A percentile compares a stretch with the other conserved stretches of the same genome.
Conservation (phyloP, 305 asterid genomes). For the Solanum aculeatissimum region DNA sequence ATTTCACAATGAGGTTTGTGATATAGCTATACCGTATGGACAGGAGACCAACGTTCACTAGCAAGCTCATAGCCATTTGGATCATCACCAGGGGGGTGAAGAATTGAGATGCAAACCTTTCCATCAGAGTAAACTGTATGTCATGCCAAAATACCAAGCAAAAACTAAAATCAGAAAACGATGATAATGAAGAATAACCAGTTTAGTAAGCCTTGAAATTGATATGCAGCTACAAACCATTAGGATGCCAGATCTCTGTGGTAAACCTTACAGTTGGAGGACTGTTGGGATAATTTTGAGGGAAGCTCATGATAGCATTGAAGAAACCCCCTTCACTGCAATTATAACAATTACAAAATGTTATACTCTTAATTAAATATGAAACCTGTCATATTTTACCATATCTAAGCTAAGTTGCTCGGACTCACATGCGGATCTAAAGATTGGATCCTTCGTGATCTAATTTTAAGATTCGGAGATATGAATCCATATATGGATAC, state of each 20-base stretch:
- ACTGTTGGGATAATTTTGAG: conserved; percentile 84
- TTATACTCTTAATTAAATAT: neutral
- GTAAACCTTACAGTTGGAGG: conserved; percentile 96
- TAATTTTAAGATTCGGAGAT: no score
- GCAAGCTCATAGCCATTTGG: conserved; percentile 98
- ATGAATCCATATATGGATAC: no score
- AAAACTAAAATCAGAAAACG: neutral
- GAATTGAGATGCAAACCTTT: conserved; percentile 94
- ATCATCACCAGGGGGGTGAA: conserved; percentile 98
- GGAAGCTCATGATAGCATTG: conserved; percentile 95
- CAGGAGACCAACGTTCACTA: conserved; percentile 98
- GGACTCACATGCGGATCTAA: no score
- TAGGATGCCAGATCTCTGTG: conserved; percentile 98
- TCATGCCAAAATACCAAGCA: conserved; percentile 2
- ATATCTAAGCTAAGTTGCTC: neutral
- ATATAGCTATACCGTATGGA: conserved; percentile 68
- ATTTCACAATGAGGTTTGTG: neutral
- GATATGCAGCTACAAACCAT: conserved; percentile 46
- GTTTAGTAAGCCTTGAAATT: neutral
- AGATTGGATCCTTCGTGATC: no score
- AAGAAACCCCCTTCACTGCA: conserved; percentile 99
- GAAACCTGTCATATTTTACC: neutral
- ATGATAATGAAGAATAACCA: neutral
- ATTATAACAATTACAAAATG: conserved; percentile 2
- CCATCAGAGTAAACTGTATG: conserved; percentile 82